Evolutionary conservation across 176 grass and related monocot genomes (phyloP).

Genomic region (Raddia distichophylla): DNA sequence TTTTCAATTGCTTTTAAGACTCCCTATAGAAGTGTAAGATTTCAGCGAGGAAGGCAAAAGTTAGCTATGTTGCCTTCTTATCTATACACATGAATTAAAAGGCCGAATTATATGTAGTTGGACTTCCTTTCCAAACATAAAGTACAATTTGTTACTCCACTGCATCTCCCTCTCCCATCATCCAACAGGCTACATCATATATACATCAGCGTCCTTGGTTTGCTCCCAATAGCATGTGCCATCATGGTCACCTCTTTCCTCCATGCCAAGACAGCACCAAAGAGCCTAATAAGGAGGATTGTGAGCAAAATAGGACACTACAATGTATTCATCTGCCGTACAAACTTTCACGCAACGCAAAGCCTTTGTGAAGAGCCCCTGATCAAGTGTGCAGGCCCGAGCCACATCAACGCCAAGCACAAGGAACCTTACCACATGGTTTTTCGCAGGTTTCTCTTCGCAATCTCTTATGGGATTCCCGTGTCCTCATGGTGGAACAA

Average conservation of each 20-base stretch:
- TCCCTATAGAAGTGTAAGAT: too few relatives aligned
- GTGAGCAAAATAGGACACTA: conserved; percentile 37
- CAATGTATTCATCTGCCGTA: conserved; percentile 55
- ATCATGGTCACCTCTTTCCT: conserved; percentile 14
- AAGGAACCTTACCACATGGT: conserved; percentile 48
- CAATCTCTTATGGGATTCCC: conserved; percentile 89
- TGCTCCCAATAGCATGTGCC: conserved; percentile 30
- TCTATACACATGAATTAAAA: conserved; percentile 41
- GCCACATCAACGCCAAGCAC: conserved; percentile 71
- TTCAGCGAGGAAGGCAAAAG: too few relatives aligned
- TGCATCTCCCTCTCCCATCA: conserved; percentile 28
- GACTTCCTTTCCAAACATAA: conserved; percentile 34
- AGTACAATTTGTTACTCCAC: conserved; percentile 22
- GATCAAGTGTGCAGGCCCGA: conserved; percentile 75
- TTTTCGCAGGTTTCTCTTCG: conserved; percentile 63
- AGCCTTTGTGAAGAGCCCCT: conserved; percentile 77
- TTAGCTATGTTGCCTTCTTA: too few relatives aligned
- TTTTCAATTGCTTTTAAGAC: too few relatives aligned
- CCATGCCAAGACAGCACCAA: background rate
- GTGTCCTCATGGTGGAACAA: conserved; percentile 91
- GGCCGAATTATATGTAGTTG: conserved; percentile 37
- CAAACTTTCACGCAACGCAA: conserved; percentile 67
- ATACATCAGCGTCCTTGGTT: conserved; percentile 46
- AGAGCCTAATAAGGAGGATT: background rate
- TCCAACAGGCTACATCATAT: conserved; percentile 27